These are phyloP conservation scores for Botryosphaeria dothidea DNA, from an alignment of 2,329 filamentous ascomycete genomes.

Conservation along the genomic window DNA sequence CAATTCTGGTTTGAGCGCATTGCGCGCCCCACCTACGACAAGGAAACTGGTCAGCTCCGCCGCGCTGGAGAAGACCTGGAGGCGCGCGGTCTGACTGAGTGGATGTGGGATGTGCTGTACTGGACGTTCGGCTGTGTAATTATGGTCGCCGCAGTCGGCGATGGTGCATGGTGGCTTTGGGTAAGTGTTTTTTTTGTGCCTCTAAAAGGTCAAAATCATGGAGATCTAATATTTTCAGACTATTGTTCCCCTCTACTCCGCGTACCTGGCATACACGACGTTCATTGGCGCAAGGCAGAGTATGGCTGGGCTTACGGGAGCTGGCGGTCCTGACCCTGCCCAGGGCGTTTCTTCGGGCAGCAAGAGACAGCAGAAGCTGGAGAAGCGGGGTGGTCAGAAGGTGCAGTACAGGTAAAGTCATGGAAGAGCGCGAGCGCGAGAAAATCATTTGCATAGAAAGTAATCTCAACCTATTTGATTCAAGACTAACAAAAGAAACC, in stretches of 20 bases:
- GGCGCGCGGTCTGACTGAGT: conserved; percentile 87
- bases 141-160: conserved; percentile 75
- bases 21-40: conserved; percentile 73
- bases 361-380: conserved; percentile 53
- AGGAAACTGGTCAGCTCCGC: conserved; percentile 60
- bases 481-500: background rate
- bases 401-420: conserved; percentile 45
- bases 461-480: background rate
- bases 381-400: conserved; percentile 53
- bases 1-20: conserved; percentile 84
- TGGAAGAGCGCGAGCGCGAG: background rate
- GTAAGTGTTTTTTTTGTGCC: conserved; percentile 26
- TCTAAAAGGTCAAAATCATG: no score
- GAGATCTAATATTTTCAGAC: conserved; percentile 23
- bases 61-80: conserved; percentile 84
- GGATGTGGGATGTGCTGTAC: conserved; percentile 97
- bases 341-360: conserved; percentile 30
- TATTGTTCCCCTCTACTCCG: conserved; percentile 49
- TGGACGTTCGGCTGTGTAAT: conserved; percentile 82
- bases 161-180: conserved; percentile 73
- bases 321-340: conserved; percentile 30
- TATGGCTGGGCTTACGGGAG: conserved; percentile 42
- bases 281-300: conserved; percentile 48
- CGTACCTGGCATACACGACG: conserved; percentile 47
- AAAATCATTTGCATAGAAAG: background rate